A percentile compares a stretch with the other conserved stretches of the same genome.
These are phyloP conservation scores for Microdochium paspali DNA, from an alignment of 2,329 filamentous ascomycete species.

Conservation along the genomic window DNA sequence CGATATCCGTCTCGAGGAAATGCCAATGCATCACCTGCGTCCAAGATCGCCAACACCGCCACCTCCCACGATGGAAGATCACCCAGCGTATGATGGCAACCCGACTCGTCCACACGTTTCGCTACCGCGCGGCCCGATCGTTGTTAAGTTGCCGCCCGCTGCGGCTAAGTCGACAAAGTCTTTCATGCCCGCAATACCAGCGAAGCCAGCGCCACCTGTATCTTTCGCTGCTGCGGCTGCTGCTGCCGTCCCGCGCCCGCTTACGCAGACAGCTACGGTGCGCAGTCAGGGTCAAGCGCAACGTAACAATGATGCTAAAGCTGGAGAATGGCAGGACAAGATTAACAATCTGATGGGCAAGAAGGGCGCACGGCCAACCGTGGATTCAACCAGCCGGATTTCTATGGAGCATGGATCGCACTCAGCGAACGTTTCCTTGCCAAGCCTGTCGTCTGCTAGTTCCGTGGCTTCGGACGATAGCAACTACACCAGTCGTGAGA, in stretches of 20 bases:
- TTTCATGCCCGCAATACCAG: slow-evolving; percentile 18
- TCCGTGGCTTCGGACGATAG: slow-evolving; percentile 26
- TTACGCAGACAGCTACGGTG: neutral
- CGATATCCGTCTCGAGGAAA: slow-evolving; percentile 34
- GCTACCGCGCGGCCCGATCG: slow-evolving; percentile 59
- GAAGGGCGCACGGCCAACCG: slow-evolving; percentile 50
- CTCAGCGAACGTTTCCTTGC: slow-evolving; percentile 52
- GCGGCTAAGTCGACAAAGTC: slow-evolving; percentile 27
- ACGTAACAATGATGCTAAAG: slow-evolving; percentile 4
- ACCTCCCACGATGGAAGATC: slow-evolving; percentile 59
- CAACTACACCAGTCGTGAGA: slow-evolving; percentile 51
- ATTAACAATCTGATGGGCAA: slow-evolving; percentile 70
- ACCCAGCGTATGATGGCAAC: slow-evolving; percentile 65
- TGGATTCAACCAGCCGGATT: slow-evolving; percentile 59
- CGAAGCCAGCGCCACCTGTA: slow-evolving; percentile 27
- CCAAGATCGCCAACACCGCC: slow-evolving; percentile 58
- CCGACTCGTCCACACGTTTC: slow-evolving; percentile 56
- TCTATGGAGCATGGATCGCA: slow-evolving; percentile 47
- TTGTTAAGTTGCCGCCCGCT: slow-evolving; percentile 71
- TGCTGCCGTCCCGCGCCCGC: slow-evolving; percentile 8
- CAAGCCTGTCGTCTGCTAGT: slow-evolving; percentile 24
- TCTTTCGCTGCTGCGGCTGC: slow-evolving; percentile 32
- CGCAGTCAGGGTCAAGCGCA: slow-evolving; percentile 1
- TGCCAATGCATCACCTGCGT: slow-evolving; percentile 27
- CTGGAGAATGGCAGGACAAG: slow-evolving; percentile 63